phyloP scores from a whole-genome alignment of 164 flowering plant species.

The Liriodendron chinense region DNA sequence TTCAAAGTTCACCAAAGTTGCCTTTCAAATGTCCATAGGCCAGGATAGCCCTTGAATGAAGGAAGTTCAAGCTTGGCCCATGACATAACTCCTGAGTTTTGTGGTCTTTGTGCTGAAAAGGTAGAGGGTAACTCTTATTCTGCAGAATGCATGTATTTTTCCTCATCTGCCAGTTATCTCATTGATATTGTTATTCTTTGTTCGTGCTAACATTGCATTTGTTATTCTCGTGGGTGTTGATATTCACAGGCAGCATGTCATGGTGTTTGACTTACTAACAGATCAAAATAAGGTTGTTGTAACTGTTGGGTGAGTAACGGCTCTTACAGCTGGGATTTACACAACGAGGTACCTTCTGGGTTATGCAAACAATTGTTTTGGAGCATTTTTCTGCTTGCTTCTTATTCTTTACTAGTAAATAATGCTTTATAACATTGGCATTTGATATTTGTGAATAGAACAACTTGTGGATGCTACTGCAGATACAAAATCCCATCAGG shows the following conservation, averaged over 20 bases:
- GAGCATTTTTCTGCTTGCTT: neutral
- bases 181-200: no score
- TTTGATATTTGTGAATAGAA: conserved; percentile 33
- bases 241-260: no score
- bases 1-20: neutral
- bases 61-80: conserved; percentile 96
- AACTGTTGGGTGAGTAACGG: conserved; percentile 96
- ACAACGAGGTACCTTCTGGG: conserved; percentile 67
- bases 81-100: conserved; percentile 99
- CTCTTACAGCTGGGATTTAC: conserved; percentile 94
- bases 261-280: no score
- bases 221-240: no score
- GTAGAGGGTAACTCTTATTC: conserved; percentile 35
- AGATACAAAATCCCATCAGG: conserved; percentile 89
- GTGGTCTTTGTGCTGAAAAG: conserved; percentile 99
- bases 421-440: neutral
- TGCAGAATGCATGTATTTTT: neutral
- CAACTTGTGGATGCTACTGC: conserved; percentile 92
- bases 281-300: conserved; percentile 73
- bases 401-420: neutral
- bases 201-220: no score
- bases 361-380: neutral
- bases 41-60: conserved; percentile 96
- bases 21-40: conserved; percentile 40
- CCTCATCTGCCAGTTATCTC: no score